A percentile compares a stretch with the other conserved stretches of the same genome.
Evolutionary conservation across 2,329 filamentous ascomycete genomes (phyloP).

Genomic region (Diaporthe australafricana): DNA sequence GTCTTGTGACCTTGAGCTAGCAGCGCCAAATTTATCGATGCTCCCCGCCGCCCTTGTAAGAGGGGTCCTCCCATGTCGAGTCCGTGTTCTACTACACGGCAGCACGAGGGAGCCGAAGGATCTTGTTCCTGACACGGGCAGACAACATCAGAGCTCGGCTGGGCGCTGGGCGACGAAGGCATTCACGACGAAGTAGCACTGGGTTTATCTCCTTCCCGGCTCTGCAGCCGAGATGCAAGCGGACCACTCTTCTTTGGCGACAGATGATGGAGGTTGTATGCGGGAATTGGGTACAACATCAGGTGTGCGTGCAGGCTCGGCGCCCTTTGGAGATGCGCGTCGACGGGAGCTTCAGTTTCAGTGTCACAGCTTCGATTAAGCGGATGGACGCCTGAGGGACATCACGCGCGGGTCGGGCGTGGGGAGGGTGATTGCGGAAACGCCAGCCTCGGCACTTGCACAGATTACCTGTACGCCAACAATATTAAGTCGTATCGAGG

Average conservation of each 20-base stretch:
- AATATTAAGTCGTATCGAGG: slow-evolving; percentile 9
- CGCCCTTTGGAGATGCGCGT: slow-evolving; percentile 1
- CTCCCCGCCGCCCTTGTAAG: not conserved
- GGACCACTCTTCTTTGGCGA: not conserved
- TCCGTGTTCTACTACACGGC: not conserved
- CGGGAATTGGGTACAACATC: slow-evolving; percentile 6
- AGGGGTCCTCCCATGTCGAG: not conserved
- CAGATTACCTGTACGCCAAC: not conserved
- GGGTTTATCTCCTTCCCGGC: not conserved
- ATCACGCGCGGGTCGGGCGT: slow-evolving; percentile 13
- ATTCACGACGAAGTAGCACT: not conserved
- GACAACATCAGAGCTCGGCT: not conserved
- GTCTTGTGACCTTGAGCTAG: slow-evolving; percentile 20
- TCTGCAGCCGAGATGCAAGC: slow-evolving; percentile 4
- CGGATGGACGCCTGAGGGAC: slow-evolving; percentile 15
- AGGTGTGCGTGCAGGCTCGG: slow-evolving; percentile 8
- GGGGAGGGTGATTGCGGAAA: slow-evolving; percentile 11
- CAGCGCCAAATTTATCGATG: not conserved
- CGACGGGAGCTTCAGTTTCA: not conserved
- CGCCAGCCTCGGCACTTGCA: slow-evolving; percentile 15
- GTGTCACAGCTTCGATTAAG: slow-evolving; percentile 19
- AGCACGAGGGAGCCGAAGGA: not conserved
- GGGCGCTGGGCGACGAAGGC: not conserved
- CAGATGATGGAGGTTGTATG: slow-evolving; percentile 9
- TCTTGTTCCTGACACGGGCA: not conserved